Base-by-base conservation (phyloP, 2,329 filamentous ascomycete species). In the Aspergillus ochraceoroseus region DNA sequence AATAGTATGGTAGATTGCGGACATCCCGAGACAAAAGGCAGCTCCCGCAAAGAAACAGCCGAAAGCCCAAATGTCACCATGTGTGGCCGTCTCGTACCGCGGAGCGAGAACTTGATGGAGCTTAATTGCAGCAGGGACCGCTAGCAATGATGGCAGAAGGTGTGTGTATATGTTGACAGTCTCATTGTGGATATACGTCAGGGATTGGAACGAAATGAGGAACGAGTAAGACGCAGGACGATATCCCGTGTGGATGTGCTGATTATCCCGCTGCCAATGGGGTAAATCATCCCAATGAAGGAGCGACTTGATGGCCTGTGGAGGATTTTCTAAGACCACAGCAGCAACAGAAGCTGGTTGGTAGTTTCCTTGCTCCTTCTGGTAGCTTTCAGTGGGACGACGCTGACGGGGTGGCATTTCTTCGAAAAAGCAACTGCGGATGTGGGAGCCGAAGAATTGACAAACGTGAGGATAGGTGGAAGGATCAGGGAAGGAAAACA, bases 1-100 rank as follows among this genome's bases (percentile, higher is more conserved):
- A 32, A 95, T 76, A 2, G 85, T 77, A 62, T 98, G 92, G 61
- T 82, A 98, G 2, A 83, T 85, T 4, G 87, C 84, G 53, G 83
- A 88, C 81, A 89, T 86, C 14, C 83, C 82, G 37, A 92, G 69
- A 55, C 86, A 90, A 22, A 79, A 56, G 18, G 80, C 74, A 1
- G 83, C 85, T 30, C 87, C 87, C 15, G 70, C 70, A 55, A 94
- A 88, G 72, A 92, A 95, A 66, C 82, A 88, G 1, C 71, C 68
- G 60, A 94, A 87, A 19, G 79, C 85, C 23, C 79, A 48, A n/a
- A 86, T 70, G 60, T 94, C 87, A 2, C 74, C 66, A 6, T 57
- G 44, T 6, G 71, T 72, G 5, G 85, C 83, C 2, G 73, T 70
- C 6, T 71, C 71, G 56, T 89, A 90, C 6, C 85, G 77, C 25